Evolutionary conservation across 306 rosid species (phyloP).

Genomic region (Hippophae rhamnoides): DNA sequence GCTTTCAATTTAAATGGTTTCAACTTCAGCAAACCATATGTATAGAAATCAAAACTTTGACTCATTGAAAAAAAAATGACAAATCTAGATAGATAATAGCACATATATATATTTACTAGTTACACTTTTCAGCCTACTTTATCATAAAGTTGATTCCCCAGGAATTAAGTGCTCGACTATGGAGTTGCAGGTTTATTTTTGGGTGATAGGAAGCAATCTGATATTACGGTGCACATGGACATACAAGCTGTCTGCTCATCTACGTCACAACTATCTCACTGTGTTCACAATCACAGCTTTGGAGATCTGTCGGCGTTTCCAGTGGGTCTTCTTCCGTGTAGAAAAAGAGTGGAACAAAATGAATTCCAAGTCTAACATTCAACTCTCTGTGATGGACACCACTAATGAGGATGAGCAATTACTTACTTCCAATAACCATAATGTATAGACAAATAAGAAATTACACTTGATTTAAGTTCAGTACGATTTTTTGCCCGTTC

Average conservation of each 20-base stretch:
- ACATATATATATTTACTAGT: not conserved
- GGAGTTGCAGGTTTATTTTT: conserved; percentile 67
- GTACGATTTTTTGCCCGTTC: not conserved
- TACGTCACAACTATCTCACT: conserved; percentile 87
- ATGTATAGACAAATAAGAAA: conserved; percentile 38
- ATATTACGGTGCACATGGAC: conserved; percentile 96
- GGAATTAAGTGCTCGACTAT: conserved; percentile 2
- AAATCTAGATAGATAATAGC: no score
- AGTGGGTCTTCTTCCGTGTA: conserved; percentile 93
- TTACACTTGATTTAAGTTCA: conserved; percentile 7
- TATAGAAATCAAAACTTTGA: no score
- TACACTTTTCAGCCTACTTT: not conserved
- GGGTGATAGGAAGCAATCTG: conserved; percentile 93
- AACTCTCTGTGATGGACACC: conserved; percentile 43
- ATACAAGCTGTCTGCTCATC: conserved; percentile 97
- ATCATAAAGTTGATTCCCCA: not conserved
- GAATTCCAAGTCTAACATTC: conserved; percentile 56
- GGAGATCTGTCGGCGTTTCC: conserved; percentile 97
- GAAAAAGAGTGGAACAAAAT: conserved; percentile 86
- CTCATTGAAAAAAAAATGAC: no score
- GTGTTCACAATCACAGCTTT: conserved; percentile 70
- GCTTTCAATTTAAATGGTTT: no score
- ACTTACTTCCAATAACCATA: conserved; percentile 46
- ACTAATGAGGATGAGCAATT: conserved; percentile 62
- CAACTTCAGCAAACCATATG: no score